Evolutionary conservation across 2,329 filamentous ascomycete genomes (phyloP).

Genomic region (Xylariales sp.): DNA sequence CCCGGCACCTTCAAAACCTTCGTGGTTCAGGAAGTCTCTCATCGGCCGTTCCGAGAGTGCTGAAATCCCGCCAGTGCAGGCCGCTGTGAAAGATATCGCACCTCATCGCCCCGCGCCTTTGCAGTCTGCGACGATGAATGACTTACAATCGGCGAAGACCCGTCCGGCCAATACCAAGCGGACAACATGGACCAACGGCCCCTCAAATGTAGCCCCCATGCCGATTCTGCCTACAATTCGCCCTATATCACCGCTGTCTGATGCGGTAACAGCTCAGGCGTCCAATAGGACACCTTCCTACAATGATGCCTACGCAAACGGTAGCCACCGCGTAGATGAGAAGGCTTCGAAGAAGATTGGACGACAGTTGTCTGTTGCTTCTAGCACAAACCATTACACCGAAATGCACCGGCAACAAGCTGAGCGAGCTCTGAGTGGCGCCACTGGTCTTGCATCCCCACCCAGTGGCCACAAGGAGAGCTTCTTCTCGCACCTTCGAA

Average conservation of each 20-base stretch:
- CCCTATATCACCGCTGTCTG: conserved; percentile 93
- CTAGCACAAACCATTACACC: conserved; percentile 87
- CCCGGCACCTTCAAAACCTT: conserved; percentile 74
- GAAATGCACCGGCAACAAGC: conserved; percentile 88
- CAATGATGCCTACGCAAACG: conserved; percentile 42
- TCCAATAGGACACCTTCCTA: conserved; percentile 58
- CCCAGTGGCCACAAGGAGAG: conserved; percentile 82
- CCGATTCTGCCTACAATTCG: conserved; percentile 92
- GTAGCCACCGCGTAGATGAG: conserved; percentile 46
- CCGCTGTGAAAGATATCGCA: conserved; percentile 41
- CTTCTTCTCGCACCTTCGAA: conserved; percentile 96
- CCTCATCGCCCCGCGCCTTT: conserved; percentile 29
- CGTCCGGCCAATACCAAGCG: conserved; percentile 67
- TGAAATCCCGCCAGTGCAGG: conserved; percentile 49
- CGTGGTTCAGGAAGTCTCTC: conserved; percentile 95
- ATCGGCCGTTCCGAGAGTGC: conserved; percentile 73
- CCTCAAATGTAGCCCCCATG: conserved; percentile 80
- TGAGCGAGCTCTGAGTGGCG: conserved; percentile 83
- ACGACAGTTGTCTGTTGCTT: conserved; percentile 86
- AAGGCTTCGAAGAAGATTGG: conserved; percentile 87
- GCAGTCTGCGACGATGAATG: conserved; percentile 23
- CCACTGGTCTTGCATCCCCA: conserved; percentile 70
- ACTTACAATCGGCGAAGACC: conserved; percentile 37
- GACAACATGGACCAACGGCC: conserved; percentile 87
- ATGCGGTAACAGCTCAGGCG: conserved; percentile 85